Base-by-base conservation (phyloP, 2,329 filamentous ascomycete genomes). In the Trichoderma hamatum region DNA sequence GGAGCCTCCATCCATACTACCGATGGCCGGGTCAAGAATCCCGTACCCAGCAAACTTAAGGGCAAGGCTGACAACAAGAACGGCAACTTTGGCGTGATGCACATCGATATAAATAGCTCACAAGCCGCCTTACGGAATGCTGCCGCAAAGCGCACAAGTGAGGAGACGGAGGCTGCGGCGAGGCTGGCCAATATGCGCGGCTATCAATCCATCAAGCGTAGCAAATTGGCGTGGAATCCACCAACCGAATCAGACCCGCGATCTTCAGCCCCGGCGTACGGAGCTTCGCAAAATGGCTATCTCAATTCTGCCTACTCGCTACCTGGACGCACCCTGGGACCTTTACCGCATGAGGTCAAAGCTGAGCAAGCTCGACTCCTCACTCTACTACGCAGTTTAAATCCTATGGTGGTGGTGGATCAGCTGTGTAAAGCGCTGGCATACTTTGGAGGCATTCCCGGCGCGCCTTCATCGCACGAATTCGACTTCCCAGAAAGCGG, bases 71-170 rank as follows among this genome's bases (percentile, higher is more conserved):
- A 85, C 71, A 80, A 81, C 30, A 84, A 83, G 73, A 86, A 85
- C 70, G 88, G 88, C 32, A 89, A 88, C 72, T 90, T 90, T 75
- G 81, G 83, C 56, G 86, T 90, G 51, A 88, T 90, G 84, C 86
- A 89, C 68, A 88, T 90, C 81, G 83, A 85, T 39, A 80, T 86
- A 30, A 74, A 79, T 68, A 81, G 78, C 74, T 78, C 80, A 71
- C 82, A 84, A 69, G 82, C 83, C 49, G 79, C 84, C 62, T 80
- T 84, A 51, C 81, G 85, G 59, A 82, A 85, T 74, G 83, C 84
- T 63, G 84, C 86, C 56, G 87, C 87, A 6, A 88, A 89, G 76
- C 84, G 86, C 62, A 85, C 86, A 14, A 90, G 88, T 74, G 87
- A 90, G 75, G 85, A 82, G 72, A 89, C 88, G 14, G 86, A 84